Evolutionary conservation across 305 asterid species (phyloP).

Genomic region (Rubia balearica): DNA sequence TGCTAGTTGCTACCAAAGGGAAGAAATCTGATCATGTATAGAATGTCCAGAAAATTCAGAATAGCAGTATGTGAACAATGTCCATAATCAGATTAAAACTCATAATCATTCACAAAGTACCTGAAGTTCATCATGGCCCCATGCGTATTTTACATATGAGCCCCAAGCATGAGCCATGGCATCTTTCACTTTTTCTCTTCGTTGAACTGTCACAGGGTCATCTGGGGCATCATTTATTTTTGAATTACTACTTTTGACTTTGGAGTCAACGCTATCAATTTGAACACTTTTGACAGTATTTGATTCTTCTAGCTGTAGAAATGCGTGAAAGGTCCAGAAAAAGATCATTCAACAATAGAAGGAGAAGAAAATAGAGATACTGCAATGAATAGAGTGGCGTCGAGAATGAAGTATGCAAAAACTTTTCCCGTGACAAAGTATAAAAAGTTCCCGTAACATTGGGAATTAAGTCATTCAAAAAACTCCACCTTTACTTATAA

Average conservation of each 20-base stretch:
- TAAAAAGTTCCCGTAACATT: not conserved
- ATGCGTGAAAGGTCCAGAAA: conserved; percentile 9
- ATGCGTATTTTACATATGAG: conserved; percentile 91
- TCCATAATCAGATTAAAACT: not conserved
- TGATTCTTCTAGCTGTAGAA: conserved; percentile 64
- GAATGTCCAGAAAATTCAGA: not conserved
- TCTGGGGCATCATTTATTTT: conserved; percentile 32
- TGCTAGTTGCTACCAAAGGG: not conserved
- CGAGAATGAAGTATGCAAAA: not conserved
- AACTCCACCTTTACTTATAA: not conserved
- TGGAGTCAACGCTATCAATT: conserved; percentile 22
- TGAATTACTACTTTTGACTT: conserved; percentile 19
- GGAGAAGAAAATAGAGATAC: not conserved
- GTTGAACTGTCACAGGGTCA: conserved; percentile 51
- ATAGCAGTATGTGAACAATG: not conserved
- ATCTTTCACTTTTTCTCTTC: conserved; percentile 80
- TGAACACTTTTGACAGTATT: conserved; percentile 33
- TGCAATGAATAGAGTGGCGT: not conserved
- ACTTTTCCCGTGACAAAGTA: not conserved
- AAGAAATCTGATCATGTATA: not conserved
- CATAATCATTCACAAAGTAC: conserved; percentile 23
- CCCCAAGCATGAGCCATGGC: conserved; percentile 98
- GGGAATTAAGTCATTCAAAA: not conserved
- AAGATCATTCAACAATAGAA: not conserved
- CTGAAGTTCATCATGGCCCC: conserved; percentile 99